phyloP scores from a whole-genome alignment of 495 filamentous ascomycete genomes.

The Annulohypoxylon nitens region DNA sequence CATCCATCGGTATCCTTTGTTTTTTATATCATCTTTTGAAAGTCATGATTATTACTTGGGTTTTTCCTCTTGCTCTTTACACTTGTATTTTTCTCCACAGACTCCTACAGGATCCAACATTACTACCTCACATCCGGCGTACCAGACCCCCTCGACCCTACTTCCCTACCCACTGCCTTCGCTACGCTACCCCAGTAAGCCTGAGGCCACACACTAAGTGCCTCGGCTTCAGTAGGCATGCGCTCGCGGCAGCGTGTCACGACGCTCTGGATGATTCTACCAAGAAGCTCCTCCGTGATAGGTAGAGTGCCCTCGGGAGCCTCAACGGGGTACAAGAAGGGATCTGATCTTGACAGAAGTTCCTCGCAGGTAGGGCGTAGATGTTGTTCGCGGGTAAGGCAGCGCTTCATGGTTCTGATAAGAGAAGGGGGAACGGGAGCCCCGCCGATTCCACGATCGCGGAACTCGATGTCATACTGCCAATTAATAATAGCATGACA shows the following conservation, averaged over 20 bases:
- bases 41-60: conserved; percentile 7
- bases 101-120: not conserved
- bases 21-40: conserved; percentile 6
- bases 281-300: conserved; percentile 81
- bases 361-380: conserved; percentile 82
- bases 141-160: not conserved
- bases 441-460: conserved; percentile 78
- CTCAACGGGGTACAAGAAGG: conserved; percentile 83
- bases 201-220: conserved; percentile 73
- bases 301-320: conserved; percentile 71
- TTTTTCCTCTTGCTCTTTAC: not conserved
- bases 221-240: conserved; percentile 77
- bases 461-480: conserved; percentile 84
- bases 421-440: conserved; percentile 77
- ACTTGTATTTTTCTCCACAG: not conserved
- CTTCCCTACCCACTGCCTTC: conserved; percentile 53
- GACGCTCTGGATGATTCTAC: conserved; percentile 80
- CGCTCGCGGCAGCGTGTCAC: conserved; percentile 78
- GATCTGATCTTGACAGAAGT: conserved; percentile 77
- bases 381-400: conserved; percentile 82
- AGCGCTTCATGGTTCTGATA: conserved; percentile 78
- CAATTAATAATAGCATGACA: conserved; percentile 91
- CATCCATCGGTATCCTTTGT: not conserved
- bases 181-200: conserved; percentile 67
- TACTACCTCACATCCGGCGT: conserved; percentile 28